phyloP scores from a whole-genome alignment of 768 basidiomycete species.

The Pleurotus tuoliensis region DNA sequence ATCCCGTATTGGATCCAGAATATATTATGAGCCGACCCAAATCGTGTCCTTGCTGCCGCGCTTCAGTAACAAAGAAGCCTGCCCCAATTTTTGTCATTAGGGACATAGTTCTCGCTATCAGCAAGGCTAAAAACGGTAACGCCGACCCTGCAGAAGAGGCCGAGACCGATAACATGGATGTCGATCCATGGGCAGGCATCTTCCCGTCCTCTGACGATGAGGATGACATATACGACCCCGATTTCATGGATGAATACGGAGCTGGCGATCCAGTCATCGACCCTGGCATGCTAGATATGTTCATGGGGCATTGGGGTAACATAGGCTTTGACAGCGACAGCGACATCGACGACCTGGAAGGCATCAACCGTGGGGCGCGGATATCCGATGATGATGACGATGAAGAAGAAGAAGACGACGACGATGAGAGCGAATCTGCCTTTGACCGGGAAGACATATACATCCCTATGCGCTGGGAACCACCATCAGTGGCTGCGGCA shows the following conservation, averaged over 20 bases:
- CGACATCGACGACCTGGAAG: conserved; percentile 27
- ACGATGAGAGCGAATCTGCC: conserved; percentile 15
- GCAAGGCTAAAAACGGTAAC: conserved; percentile 32
- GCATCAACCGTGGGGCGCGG: no score
- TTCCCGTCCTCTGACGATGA: conserved; percentile 48
- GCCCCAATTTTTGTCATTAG: conserved; percentile 70
- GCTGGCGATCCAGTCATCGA: conserved; percentile 12
- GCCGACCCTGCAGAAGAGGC: conserved; percentile 19
- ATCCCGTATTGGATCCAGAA: conserved; percentile 34
- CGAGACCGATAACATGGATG: conserved; percentile 19
- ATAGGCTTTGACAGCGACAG: conserved; percentile 19
- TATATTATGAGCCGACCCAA: conserved; percentile 59
- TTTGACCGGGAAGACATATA: conserved; percentile 28
- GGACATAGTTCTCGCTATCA: conserved; percentile 46
- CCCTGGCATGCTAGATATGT: conserved; percentile 1
- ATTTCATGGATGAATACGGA: conserved; percentile 27
- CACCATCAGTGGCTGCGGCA: conserved; percentile 28
- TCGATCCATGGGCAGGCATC: conserved; percentile 70
- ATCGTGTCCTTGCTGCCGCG: conserved; percentile 70
- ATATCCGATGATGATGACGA: conserved; percentile 26
- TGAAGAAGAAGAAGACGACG: conserved; percentile 18
- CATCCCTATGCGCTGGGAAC: conserved; percentile 53
- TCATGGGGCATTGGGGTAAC: conserved; percentile 4
- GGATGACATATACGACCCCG: conserved; percentile 32
- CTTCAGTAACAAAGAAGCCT: conserved; percentile 52